Evolutionary conservation across 2,329 filamentous ascomycete species (phyloP).

Genomic region (Cyphellophora europaea): DNA sequence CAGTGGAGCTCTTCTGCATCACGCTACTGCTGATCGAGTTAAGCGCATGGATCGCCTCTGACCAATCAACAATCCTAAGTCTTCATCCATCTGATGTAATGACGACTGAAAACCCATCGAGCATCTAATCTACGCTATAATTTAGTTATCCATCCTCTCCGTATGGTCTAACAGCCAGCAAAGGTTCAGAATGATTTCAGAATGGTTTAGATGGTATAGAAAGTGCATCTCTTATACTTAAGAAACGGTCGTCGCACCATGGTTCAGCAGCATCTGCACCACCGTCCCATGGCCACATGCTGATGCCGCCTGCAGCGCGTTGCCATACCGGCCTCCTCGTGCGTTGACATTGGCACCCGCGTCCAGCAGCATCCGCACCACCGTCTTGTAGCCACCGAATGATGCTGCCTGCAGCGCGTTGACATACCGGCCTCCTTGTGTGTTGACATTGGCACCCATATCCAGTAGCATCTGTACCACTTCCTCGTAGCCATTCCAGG

Average conservation of each 20-base stretch:
- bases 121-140: too few species aligned
- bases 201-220: too few species aligned
- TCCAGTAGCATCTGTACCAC: constrained; percentile 10
- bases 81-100: too few species aligned
- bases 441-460: constrained; percentile 8
- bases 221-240: too few species aligned
- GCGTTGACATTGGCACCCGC: constrained; percentile 6
- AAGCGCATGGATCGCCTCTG: too few species aligned
- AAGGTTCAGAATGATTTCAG: too few species aligned
- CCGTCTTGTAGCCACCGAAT: constrained; percentile 2
- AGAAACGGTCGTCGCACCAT: constrained; percentile 6
- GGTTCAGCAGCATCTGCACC: constrained; percentile 8
- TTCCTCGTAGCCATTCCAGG: constrained; percentile 2
- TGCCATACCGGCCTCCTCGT: not conserved
- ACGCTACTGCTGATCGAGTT: too few species aligned
- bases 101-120: too few species aligned
- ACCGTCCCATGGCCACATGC: constrained; percentile 4
- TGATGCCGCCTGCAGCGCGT: constrained; percentile 11
- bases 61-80: too few species aligned
- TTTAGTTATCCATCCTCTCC: too few species aligned
- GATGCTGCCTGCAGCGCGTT: constrained; percentile 11
- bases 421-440: constrained; percentile 2
- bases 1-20: too few species aligned
- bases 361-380: constrained; percentile 7
- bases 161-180: too few species aligned